Evolutionary conservation across 768 basidiomycete species (phyloP), one percentile per base, ranked within the genome.

Genomic region (Russula dissimulans): DNA sequence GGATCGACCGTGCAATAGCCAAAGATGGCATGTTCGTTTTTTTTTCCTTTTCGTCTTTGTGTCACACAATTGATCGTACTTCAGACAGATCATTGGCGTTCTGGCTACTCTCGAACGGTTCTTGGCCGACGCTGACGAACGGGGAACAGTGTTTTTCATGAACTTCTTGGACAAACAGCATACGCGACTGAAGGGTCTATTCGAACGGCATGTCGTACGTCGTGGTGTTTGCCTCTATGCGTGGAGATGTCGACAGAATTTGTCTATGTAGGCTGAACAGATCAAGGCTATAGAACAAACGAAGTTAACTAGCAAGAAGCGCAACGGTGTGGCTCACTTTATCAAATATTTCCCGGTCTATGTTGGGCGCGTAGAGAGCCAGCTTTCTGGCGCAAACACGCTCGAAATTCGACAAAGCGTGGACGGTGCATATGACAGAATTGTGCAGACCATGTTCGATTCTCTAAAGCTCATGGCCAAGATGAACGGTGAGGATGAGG

Each of bases 391-490:
- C 9, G 82, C 84, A 10, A 86, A 90, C 66, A 81, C 77, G 4
- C 78, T 93, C 58, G 89, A 89, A 67, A 85, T 95, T 63, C 84
- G 95, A 36, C 74, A 75, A 9, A 81, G 74, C 50, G 89, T 97
- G 38, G 88, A 97, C 68, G 74, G 77, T 5, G 87, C 90, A 0
- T 97, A 97, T 69, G 93, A 95, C 69, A 84, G 79, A 66, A 89
- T 98, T 45, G 88, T 93, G 41, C 84, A 87, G 62, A 78, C 85
- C 45, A 97, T 98, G 83, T 95, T 98, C 68, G 94, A 92, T 47
- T 87, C 84, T 14, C 72, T 98, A 62, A 94, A 93, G 72, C 93
- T 95, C 62, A 91, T 98, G 83, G 95, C 95, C 11, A 98, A 97
- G 71, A 75, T 95, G 79, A 89, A 94, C 58, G 90, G 91, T 0